phyloP scores from a whole-genome alignment of 2,329 filamentous ascomycete species.

The Cladosporium halotolerans region DNA sequence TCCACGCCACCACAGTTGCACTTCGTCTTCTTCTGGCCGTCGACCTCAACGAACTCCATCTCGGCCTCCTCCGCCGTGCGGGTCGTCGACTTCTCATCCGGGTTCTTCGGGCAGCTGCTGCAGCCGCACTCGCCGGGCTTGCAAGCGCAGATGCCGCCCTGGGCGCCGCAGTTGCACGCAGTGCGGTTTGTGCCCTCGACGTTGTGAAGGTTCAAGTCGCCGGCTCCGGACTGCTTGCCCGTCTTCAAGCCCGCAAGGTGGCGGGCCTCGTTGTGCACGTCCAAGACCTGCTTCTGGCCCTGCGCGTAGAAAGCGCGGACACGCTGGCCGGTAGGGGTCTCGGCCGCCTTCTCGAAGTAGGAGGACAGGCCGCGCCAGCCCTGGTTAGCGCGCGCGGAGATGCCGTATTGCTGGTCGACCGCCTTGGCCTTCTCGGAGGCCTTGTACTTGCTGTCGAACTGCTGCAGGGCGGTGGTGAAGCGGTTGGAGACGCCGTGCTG shows the following conservation, averaged over 20 bases:
- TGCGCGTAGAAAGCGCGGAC: constrained; percentile 82
- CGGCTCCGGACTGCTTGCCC: constrained; percentile 26
- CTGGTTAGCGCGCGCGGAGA: constrained; percentile 64
- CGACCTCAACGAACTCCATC: constrained; percentile 47
- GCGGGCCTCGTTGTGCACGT: constrained; percentile 87
- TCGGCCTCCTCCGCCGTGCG: constrained; percentile 26
- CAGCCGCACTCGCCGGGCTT: constrained; percentile 34
- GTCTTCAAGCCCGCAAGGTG: constrained; percentile 85
- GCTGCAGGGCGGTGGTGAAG: constrained; percentile 70
- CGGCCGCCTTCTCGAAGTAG: constrained; percentile 91
- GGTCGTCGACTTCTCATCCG: constrained; percentile 26
- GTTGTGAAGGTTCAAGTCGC: constrained; percentile 47
- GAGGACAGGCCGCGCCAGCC: constrained; percentile 65
- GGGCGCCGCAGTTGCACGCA: constrained; percentile 33
- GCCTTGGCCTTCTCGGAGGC: constrained; percentile 80
- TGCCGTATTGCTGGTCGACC: constrained; percentile 77
- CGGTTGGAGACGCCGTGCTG: constrained; percentile 78
- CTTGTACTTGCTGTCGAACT: constrained; percentile 79
- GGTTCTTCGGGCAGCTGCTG: constrained; percentile 41
- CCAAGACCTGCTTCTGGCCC: constrained; percentile 80
- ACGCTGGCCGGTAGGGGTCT: constrained; percentile 81
- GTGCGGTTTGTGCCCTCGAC: constrained; percentile 32
- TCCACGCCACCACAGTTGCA: constrained; percentile 45
- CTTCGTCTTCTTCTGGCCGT: constrained; percentile 40
- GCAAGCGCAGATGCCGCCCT: constrained; percentile 31